Conservation (phyloP, 192 early-diverging fungal genomes). For the Paraglomus brasilianum region DNA sequence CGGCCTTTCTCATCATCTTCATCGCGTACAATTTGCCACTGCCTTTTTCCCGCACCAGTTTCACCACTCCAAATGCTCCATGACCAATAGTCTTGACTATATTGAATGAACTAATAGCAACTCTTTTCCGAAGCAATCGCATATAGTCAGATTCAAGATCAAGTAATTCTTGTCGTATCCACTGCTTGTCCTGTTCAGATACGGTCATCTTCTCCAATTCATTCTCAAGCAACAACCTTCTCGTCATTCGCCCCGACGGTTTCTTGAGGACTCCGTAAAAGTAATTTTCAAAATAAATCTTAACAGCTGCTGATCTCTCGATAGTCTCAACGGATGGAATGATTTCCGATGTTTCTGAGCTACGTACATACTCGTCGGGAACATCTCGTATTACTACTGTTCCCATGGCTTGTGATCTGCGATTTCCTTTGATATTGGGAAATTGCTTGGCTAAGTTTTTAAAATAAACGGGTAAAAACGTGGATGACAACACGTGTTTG, state of each 20-base stretch:
- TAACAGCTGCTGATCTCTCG: constrained; percentile 58
- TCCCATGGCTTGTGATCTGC: constrained; percentile 10
- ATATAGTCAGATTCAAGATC: constrained; percentile 53
- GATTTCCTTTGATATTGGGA: constrained; percentile 33
- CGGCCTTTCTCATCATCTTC: constrained; percentile 75
- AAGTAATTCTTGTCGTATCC: constrained; percentile 51
- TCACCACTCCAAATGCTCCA: constrained; percentile 79
- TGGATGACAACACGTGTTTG: constrained; percentile 33
- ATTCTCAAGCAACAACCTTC: constrained; percentile 52
- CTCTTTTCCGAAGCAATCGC: constrained; percentile 45
- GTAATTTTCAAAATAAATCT: constrained; percentile 62
- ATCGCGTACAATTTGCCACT: constrained; percentile 76
- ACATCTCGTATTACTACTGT: background rate
- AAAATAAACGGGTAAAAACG: constrained; percentile 21
- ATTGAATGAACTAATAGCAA: constrained; percentile 53
- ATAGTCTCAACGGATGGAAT: constrained; percentile 51
- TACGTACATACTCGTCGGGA: background rate
- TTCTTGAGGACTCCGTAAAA: constrained; percentile 54
- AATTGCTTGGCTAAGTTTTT: constrained; percentile 39
- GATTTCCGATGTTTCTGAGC: constrained; percentile 30
- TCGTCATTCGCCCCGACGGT: constrained; percentile 45
- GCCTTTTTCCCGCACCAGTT: constrained; percentile 72
- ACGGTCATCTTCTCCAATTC: constrained; percentile 48
- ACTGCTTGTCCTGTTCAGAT: constrained; percentile 51
- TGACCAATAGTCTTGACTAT: constrained; percentile 75